phyloP scores from a whole-genome alignment of 495 filamentous ascomycete species.

The Podospora pseudoanserina region DNA sequence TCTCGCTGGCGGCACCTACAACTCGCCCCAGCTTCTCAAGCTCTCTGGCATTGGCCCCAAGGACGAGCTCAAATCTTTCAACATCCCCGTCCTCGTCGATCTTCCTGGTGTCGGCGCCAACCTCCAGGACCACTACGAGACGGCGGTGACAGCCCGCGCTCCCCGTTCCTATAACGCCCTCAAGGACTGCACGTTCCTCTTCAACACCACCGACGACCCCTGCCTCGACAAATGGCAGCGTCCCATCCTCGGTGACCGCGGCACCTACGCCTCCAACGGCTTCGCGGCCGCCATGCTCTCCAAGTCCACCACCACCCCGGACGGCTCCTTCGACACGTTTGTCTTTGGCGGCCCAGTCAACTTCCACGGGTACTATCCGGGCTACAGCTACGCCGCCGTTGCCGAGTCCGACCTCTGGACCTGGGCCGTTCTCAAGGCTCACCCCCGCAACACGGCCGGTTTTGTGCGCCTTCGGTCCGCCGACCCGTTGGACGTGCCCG shows the following conservation, averaged over 20 bases:
- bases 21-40: constrained; percentile 62
- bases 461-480: constrained; percentile 47
- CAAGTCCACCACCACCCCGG: constrained; percentile 39
- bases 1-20: constrained; percentile 56
- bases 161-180: constrained; percentile 43
- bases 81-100: constrained; percentile 51
- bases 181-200: constrained; percentile 45
- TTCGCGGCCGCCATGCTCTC: constrained; percentile 46
- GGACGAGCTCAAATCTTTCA: constrained; percentile 42
- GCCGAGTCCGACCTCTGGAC: constrained; percentile 39
- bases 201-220: constrained; percentile 42
- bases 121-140: constrained; percentile 63
- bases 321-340: constrained; percentile 47
- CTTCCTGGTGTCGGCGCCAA: constrained; percentile 63
- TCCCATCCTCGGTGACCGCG: constrained; percentile 36
- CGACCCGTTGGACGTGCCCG: constrained; percentile 53
- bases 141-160: constrained; percentile 43
- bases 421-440: constrained; percentile 53
- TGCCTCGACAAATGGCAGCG: constrained; percentile 49
- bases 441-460: constrained; percentile 50
- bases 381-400: constrained; percentile 32
- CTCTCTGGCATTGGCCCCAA: constrained; percentile 58
- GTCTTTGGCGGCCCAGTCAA: constrained; percentile 51
- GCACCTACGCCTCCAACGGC: constrained; percentile 50
- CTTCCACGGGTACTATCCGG: constrained; percentile 53